A percentile compares a stretch with the other conserved stretches of the same genome.
Evolutionary conservation across 345 rosid species (phyloP).

Genomic region (Populus pruinosa): DNA sequence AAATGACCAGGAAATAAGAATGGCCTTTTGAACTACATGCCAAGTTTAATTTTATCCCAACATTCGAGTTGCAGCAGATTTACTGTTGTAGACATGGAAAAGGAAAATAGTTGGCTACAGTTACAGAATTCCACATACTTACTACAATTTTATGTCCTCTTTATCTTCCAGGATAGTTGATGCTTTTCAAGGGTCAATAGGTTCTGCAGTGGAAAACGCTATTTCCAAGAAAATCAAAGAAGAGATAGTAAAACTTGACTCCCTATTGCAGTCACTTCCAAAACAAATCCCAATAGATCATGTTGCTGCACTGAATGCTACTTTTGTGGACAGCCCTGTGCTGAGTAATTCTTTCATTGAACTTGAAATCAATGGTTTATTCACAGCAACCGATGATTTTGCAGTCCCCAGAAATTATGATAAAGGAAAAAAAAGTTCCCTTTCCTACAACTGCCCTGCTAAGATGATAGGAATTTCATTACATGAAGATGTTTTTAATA

Average conservation of each 20-base stretch:
- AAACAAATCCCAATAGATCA: slow-evolving; percentile 41
- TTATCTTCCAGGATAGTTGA: slow-evolving; percentile 45
- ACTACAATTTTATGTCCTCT: neutral
- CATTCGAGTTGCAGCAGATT: too few species aligned
- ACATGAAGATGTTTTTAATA: slow-evolving; percentile 53
- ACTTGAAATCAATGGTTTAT: slow-evolving; percentile 52
- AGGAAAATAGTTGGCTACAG: too few species aligned
- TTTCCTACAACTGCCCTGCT: slow-evolving; percentile 14
- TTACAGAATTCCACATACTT: neutral
- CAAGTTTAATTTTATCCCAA: too few species aligned
- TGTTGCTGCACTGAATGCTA: slow-evolving; percentile 56
- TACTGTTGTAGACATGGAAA: too few species aligned
- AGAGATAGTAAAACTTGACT: slow-evolving; percentile 55
- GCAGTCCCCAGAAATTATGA: slow-evolving; percentile 13
- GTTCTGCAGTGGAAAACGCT: slow-evolving; percentile 48
- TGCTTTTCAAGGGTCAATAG: slow-evolving; percentile 57
- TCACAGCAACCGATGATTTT: slow-evolving; percentile 30
- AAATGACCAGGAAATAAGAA: too few species aligned
- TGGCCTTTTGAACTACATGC: too few species aligned
- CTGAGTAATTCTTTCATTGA: slow-evolving; percentile 45
- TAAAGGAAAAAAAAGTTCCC: slow-evolving; percentile 18
- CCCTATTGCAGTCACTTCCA: slow-evolving; percentile 62
- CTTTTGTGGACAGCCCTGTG: slow-evolving; percentile 50
- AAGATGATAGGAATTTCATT: slow-evolving; percentile 54
- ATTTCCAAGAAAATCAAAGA: slow-evolving; percentile 48